Evolutionary conservation across 768 basidiomycete species (phyloP).

Genomic region (Leccinum arenicola): DNA sequence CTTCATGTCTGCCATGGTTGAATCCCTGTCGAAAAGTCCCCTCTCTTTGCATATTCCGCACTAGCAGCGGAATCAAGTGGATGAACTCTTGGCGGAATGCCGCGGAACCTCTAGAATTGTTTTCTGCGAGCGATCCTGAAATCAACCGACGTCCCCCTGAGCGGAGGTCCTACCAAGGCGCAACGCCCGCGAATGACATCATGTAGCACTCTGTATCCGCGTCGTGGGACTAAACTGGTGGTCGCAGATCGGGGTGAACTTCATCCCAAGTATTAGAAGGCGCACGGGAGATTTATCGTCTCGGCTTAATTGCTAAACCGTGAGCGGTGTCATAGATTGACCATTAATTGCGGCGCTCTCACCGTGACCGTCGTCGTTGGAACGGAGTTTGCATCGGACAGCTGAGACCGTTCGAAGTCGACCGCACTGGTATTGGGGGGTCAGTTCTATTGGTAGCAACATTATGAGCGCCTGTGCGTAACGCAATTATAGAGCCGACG

Average conservation of each 20-base stretch:
- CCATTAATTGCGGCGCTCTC: background rate
- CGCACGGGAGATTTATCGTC: background rate
- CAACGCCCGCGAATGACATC: conserved; percentile 22
- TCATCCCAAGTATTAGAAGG: background rate
- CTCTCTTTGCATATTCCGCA: background rate
- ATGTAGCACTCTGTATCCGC: background rate
- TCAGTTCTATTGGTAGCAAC: background rate
- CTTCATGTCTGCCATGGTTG: background rate
- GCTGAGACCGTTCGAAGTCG: background rate
- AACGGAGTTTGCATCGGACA: conserved; percentile 3
- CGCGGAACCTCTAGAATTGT: background rate
- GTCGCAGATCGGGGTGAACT: background rate
- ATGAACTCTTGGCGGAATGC: background rate
- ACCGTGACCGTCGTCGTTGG: background rate
- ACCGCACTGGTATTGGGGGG: background rate
- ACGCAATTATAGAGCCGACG: background rate
- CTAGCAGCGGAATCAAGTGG: background rate
- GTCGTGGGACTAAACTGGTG: background rate
- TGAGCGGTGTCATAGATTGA: background rate
- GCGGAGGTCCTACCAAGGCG: background rate
- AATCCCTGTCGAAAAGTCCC: background rate
- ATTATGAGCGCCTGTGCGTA: background rate
- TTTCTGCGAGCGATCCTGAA: background rate
- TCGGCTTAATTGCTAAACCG: background rate
- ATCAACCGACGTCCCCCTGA: background rate